Base-by-base conservation (phyloP, 805 yeast genomes). In the Grigorovia jiainica region DNA sequence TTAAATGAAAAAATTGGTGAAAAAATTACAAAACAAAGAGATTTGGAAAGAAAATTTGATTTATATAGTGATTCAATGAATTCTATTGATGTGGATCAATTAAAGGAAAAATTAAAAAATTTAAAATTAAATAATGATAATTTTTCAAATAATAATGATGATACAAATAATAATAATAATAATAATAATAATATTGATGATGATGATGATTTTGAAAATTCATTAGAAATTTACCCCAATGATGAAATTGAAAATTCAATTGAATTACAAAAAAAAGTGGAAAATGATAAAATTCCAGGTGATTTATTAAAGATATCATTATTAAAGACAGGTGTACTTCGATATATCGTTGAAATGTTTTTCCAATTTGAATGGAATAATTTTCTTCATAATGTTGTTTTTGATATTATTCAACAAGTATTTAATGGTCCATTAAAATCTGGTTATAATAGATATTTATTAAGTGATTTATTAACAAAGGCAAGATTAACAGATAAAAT, bases 371-470 rank as follows among this genome's bases (percentile, higher is more conserved):
- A 89, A 15, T 83, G 90, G 89, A 83, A 83, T 52, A 83, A 83
- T 49, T 83, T 83, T 52, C 72, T 84, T 63, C 94, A 83, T 62
- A 83, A 83, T 54, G 92, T 83, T 45, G 89, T 83, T 1, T 83
- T 83, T 63, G 94, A 83, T 59, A 72, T 83, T 48, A 78, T 82
- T 29, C 94, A 83, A 55, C 94, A 83, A 55, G 76, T 83, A 15
- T 75, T 83, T 55, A 82, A 82, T 61, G 94, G 90, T 0, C 68
- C 76, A 5, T 54, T 75, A 47, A 85, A 83, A 48, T 67, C 79
- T 41, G 87, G 87, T 17, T 81, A 79, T 46, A 83, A 82, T 60
- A 77, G 77, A 48, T 82, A 64, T 62, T 70, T 72, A 51, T 71
- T 69, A 41, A 68, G 64, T 57, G 87, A 82, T 49, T 61, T 83